Evolutionary conservation across 768 basidiomycete species (phyloP), one percentile per base, ranked within the genome.

Genomic region (Auriscalpium microsporum): DNA sequence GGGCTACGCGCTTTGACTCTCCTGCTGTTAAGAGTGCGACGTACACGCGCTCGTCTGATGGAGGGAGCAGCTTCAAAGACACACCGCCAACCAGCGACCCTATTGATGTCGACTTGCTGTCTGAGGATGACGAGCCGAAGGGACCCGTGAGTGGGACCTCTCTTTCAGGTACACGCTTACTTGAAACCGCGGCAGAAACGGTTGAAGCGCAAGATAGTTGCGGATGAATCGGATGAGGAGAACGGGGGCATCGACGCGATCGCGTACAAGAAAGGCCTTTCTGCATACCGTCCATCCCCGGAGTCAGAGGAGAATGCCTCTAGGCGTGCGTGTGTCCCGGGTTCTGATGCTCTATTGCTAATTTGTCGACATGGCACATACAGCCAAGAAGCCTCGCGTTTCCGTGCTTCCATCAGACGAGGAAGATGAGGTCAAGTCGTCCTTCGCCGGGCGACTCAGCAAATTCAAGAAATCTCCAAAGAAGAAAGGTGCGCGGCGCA

Each of bases 61-160:
- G 70, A 19, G 73, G 71, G 17, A 74, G 73, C 50, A 84, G 75
- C 59, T 53, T 63, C 42, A 72, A 70, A 33, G 77, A 79, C 14
- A 87, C 86, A 2, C 88, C 89, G 28, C 87, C 87, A 0, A 87
- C 87, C 3, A 90, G 87, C 59, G 87, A 90, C 55, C 75, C 80
- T 33, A 17, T 42, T 42, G 17, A 17, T 9, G 77, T 90, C 10
- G 87, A 90, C 64, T 83, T 88, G 81, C 59, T 82, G 49, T 75
- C 75, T 8, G 78, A 68, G 2, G 79, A 75, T 11, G 78, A 77
- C 44, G 77, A 76, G 19, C 70, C 50, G 45, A 35, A 35, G 35
- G 52, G 34, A 17, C 50, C 45, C 7, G 23, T 49, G 6, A 54
- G 47, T 45, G 37, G 45, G 28, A 28, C 28, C 28, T 28, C 28